Base-by-base conservation (phyloP, 106 monocot genomes). In the Iris macrosiphon region DNA sequence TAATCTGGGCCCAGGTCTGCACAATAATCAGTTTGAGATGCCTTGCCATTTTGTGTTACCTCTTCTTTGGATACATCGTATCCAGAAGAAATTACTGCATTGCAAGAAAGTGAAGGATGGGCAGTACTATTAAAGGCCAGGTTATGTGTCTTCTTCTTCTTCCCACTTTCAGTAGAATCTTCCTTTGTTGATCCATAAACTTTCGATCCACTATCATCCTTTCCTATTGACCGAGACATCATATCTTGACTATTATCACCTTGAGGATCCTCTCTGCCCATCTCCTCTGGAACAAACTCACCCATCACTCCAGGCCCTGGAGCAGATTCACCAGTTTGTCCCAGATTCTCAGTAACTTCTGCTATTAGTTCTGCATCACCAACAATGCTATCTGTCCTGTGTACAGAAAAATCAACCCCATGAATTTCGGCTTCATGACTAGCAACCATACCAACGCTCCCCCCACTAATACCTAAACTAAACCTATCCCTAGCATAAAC, bases 351-450 rank as follows among this genome's bases (percentile, higher is more conserved):
- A 37, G 78, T 83, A 28, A 96, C 69, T 79, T 96, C 96, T 41
- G 86, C 76, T 47, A 90, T 48, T 31, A 79, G 75, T 29, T 87
- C 96, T 6, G 72, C 80, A 60, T 90, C 86, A 66, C 79, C 89
- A 37, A 79, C 82, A 56, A 74, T 32, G 26, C 89, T 89, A 31
- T 77, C 40, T 15, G 82, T 47, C 38, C 75, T 77, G 30, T 77
- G 84, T 17, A 98, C 47, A 53, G 85, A 90, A 29, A 65, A 55
- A 73, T 86, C 90, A 70, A 62, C 59, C 8, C 96, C 96, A 77
- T 87, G 96, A 40, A 98, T 83, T 77, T 98, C 96, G 65, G 90
- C 96, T 66, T 98, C 96, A 73, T 98, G 96, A 57, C 96, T 98
- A 3, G 79, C 86, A 54, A 90, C 96, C 96, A 98, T 90, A 45